These are phyloP conservation scores for Sequoiadendron giganteum DNA, from an alignment of 75 land plant genomes.

Conservation along the genomic window DNA sequence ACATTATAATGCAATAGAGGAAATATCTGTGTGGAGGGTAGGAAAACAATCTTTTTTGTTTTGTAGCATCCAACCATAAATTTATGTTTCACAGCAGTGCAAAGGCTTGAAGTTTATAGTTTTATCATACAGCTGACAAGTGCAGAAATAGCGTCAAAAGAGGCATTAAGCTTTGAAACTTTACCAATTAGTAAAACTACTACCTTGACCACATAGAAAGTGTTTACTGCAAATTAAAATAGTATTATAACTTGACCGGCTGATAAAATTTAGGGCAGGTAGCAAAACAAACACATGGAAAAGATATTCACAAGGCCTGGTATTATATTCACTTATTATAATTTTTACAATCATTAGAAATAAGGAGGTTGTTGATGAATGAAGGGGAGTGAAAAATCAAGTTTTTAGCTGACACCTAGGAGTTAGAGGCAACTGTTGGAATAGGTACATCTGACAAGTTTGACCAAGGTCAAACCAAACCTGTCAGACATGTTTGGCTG, in stretches of 20 bases:
- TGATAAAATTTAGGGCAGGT: background rate
- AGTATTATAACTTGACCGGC: background rate
- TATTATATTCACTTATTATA: background rate
- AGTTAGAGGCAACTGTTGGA: background rate
- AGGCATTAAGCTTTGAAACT: background rate
- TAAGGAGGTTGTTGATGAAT: background rate
- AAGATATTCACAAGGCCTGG: background rate
- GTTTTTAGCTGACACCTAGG: background rate
- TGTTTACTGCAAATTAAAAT: background rate
- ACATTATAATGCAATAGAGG: background rate
- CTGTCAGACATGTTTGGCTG: too few species aligned
- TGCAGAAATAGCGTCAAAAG: background rate
- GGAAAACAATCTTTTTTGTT: background rate
- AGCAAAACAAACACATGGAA: background rate
- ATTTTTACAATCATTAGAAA: background rate
- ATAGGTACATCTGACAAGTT: too few species aligned
- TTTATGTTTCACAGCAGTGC: background rate
- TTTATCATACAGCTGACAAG: background rate
- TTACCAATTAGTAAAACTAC: background rate
- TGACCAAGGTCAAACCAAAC: too few species aligned
- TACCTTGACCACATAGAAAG: background rate
- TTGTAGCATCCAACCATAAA: background rate
- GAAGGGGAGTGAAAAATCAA: background rate
- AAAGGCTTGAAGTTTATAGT: background rate
- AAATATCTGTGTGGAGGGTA: background rate